Evolutionary conservation across 768 basidiomycete genomes (phyloP), one percentile per base, ranked within the genome.

Genomic region (Boletus pseudopeckii): DNA sequence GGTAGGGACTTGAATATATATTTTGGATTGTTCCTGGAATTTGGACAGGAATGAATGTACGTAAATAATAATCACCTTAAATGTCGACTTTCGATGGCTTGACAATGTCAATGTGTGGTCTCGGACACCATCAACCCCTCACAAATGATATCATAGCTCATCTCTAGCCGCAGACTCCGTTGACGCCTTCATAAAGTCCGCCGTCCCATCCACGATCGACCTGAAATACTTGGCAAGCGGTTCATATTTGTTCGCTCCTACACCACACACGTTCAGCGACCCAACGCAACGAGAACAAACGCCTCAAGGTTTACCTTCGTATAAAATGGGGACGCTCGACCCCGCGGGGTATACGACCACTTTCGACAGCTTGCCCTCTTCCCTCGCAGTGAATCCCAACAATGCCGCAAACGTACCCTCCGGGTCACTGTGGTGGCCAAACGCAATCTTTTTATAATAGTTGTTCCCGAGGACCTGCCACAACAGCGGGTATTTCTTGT

Each of bases 401-500:
- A 76, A 71, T 0, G 76, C 73, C 8, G 82, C 81, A 39, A 82
- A 77, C 51, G 74, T 76, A 20, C 84, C 88, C 45, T 85, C 77
- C 24, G 82, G 78, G 71, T 90, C 88, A 34, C 80, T 80, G 62
- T 85, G 81, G 28, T 78, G 75, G 2, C 77, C 86, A 57, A 92
- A 83, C 26, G 74, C 76, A 10, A 92, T 74, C 57, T 81, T 72
- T 41, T 81, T 81, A 52, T 76, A 65, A 72, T 84, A 92, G 58
- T 83, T 87, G 65, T 90, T 88, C 22, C 79, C 82, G 26, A 93
- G 78, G 20, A 88, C 84, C 60, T 86, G 81, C 91, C 90, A 93
- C 38, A 92, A 74, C 11, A 92, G 71, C 1, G 91, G 92, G 42
- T 82, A 81, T 62, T 82, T 83, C 60, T 84, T 86, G 54, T 86